Evolutionary conservation across 176 grass and related monocot genomes (phyloP), one percentile per base, ranked within the genome.

Genomic region (Hyparrhenia diplandra): DNA sequence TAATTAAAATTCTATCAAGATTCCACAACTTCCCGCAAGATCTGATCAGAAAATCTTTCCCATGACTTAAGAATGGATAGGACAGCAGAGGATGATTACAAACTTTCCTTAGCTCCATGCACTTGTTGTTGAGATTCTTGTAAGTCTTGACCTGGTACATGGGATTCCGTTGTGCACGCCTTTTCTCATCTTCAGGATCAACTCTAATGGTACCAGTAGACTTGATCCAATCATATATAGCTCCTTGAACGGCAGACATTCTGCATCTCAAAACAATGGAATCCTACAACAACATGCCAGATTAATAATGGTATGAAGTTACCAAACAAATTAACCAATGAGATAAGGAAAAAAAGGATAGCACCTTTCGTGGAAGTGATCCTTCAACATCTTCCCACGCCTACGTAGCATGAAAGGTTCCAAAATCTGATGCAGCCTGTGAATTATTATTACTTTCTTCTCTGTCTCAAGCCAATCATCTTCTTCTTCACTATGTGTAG

Each of bases 201-300:
- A 99, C 93, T 79, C 97, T 91, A 80, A 99, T 95, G n/a, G 97
- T 99, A 68, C 97, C 97, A 77, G 97, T 99, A 72, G 93, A 93
- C 73, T 99, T 99, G 77, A 99, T 96, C 97, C 97, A 99, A 67
- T 96, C 92, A 87, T 99, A 99, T 82, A 99, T 91, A 83, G 91
- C 68, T 17, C 97, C 87, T 88, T 99, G 97, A 69, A 99, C 68
- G 6, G 91, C 97, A 77, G 97, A 99, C 97, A 99, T 99, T 87
- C 89, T 95, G 84, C 97, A 99, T 73, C 83, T 95, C 80, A 99
- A 80, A 79, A 99, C 97, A 91, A 99, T 90, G 20, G 97, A 85
- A 59, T 86, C 89, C 97, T 99, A 83, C 71, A 83, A 83, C 71
- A 83, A 47, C 23, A 83, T 70, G 54, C 37, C 75, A 14, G 74